A percentile compares a stretch with the other conserved stretches of the same genome.
phyloP scores from a whole-genome alignment of 306 rosid genomes.

The Inga oerstediana region DNA sequence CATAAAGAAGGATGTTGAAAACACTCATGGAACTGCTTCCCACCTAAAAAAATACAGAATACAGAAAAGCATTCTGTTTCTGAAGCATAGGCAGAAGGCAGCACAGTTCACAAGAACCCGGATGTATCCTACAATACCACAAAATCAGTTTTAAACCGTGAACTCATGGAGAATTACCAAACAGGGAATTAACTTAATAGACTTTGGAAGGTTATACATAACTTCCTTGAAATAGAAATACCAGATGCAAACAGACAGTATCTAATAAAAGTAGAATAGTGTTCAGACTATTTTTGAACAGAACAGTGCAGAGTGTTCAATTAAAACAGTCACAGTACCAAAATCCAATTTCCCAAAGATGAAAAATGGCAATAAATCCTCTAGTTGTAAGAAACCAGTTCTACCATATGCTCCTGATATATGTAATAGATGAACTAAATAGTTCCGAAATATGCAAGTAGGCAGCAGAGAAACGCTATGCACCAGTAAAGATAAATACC shows the following conservation, averaged over 20 bases:
- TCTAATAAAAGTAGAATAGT: background rate
- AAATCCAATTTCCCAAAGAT: conserved; percentile 8
- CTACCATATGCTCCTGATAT: conserved; percentile 1
- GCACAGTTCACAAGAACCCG: conserved; percentile 76
- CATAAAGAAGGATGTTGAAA: conserved; percentile 18
- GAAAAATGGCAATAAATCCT: background rate
- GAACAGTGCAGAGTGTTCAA: background rate
- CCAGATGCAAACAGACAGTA: conserved; percentile 30
- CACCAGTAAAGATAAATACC: conserved; percentile 43
- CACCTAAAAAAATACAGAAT: conserved; percentile 86
- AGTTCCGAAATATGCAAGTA: conserved; percentile 19
- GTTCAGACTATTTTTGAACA: background rate
- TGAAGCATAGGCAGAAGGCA: conserved; percentile 79
- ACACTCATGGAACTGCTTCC: conserved; percentile 29
- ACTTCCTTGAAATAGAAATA: conserved; percentile 18
- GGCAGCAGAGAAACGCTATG: conserved; percentile 25
- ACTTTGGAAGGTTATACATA: background rate
- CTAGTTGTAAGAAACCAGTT: background rate
- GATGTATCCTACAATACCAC: conserved; percentile 71
- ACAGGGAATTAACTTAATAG: background rate
- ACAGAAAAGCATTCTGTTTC: conserved; percentile 72
- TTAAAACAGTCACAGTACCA: background rate
- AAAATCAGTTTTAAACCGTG: conserved; percentile 22
- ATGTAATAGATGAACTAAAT: background rate
- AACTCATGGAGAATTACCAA: conserved; percentile 11